phyloP scores from a whole-genome alignment of 202 grass and related monocot genomes.

The Eragrostis tef region DNA sequence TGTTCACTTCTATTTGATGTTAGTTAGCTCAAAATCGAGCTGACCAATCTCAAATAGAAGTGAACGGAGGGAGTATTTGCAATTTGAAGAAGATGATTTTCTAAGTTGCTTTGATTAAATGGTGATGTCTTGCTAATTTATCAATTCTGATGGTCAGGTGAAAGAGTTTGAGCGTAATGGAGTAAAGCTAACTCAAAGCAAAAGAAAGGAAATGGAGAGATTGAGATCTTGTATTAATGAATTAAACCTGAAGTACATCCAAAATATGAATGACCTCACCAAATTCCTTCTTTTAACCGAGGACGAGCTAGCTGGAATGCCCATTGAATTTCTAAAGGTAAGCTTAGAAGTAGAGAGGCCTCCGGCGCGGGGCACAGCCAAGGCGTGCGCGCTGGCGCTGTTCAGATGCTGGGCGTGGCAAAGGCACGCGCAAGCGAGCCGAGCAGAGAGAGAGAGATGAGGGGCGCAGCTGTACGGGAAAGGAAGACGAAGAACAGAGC shows the following conservation, averaged over 20 bases:
- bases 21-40: no score
- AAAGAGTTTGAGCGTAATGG: constrained; percentile 90
- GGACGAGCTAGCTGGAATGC: constrained; percentile 83
- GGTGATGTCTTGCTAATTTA: constrained; percentile 38
- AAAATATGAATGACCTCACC: constrained; percentile 64
- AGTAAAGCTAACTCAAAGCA: constrained; percentile 66
- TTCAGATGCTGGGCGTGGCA: no score
- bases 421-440: no score
- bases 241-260: constrained; percentile 80
- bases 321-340: constrained; percentile 85
- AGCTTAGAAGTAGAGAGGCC: constrained; percentile 37
- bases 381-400: no score
- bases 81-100: not conserved
- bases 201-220: constrained; percentile 84
- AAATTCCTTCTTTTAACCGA: constrained; percentile 76
- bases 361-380: no score
- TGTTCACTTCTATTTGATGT: no score
- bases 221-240: constrained; percentile 73
- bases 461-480: no score
- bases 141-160: constrained; percentile 75
- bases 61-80: not conserved
- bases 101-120: constrained; percentile 23
- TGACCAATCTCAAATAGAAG: no score
- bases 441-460: no score
- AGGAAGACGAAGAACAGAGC: no score